Percentiles rank a stretch among this genome's conserved stretches.
These are phyloP conservation scores for Penicillium angulare DNA, from an alignment of 495 filamentous ascomycete species.

Conservation along the genomic window DNA sequence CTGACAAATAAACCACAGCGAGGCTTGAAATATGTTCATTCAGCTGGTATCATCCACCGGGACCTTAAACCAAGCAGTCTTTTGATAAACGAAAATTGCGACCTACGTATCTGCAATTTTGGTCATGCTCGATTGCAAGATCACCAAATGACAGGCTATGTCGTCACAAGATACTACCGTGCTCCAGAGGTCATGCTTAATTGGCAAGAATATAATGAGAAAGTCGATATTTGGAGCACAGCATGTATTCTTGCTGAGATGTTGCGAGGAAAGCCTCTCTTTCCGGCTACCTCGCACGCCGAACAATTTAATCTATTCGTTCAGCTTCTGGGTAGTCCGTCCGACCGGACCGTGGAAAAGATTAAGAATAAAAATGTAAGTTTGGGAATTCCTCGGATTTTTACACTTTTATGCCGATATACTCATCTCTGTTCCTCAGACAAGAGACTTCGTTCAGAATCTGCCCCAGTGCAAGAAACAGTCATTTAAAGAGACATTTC, in stretches of 20 bases:
- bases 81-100: constrained; percentile 93
- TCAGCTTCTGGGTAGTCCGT: constrained; percentile 82
- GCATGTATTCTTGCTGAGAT: constrained; percentile 97
- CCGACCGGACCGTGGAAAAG: constrained; percentile 44
- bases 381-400: background rate
- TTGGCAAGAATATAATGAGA: constrained; percentile 93
- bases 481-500: background rate
- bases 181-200: constrained; percentile 97
- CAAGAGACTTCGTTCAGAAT: background rate
- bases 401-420: background rate
- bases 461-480: background rate
- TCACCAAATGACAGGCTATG: constrained; percentile 96
- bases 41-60: constrained; percentile 86
- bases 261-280: constrained; percentile 89
- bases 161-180: constrained; percentile 91
- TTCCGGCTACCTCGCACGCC: constrained; percentile 90
- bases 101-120: constrained; percentile 94
- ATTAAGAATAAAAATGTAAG: constrained; percentile 12
- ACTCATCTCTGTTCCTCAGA: background rate
- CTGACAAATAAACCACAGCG: constrained; percentile 57
- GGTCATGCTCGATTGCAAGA: constrained; percentile 88
- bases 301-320: constrained; percentile 96
- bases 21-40: constrained; percentile 93
- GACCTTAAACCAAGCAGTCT: constrained; percentile 94
- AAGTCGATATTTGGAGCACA: constrained; percentile 95